Base-by-base conservation (phyloP, 2,329 filamentous ascomycete genomes). In the Hypoxylon sp. region DNA sequence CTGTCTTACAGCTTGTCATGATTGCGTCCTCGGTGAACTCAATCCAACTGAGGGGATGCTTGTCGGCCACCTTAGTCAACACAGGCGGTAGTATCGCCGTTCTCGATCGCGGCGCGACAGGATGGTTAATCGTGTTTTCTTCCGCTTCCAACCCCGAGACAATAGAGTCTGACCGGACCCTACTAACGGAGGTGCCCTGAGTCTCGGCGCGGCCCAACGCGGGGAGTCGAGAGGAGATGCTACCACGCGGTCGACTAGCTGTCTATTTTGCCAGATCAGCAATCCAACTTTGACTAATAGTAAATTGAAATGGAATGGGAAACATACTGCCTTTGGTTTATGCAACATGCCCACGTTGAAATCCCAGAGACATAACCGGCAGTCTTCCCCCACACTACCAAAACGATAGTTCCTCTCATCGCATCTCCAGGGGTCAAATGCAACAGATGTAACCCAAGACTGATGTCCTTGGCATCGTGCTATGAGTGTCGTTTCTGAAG, bases 341-440 rank as follows among this genome's bases (percentile, higher is more conserved):
- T 96, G 92, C 73, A 99, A 84, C 95, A 98, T 98, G 72, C 94
- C 94, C 43, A 97, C 93, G 70, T 91, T 97, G 77, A 99, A 99
- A 81, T 99, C 96, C 96, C 96, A 99, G 11, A 99, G 83, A 63
- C 97, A 88, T 16, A 99, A 82, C 61, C 94, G 87, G 73, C 94
- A 93, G 77, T 99, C 96, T 76, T 98, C 95, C 12, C 95, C 96
- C 0, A 99, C 95, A 74, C 93, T 97, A 29, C 96, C 96, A 74
- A 99, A 97, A 1, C 96, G 88, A 79, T 99, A 99, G 73, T 93
- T 98, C 72, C 91, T 89, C 76, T 97, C 93, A 75, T 99, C 96
- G 75, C 96, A 99, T 68, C 94, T 88, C 96, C 96, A 99, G 0
- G 94, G 94, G 77, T 99, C 96, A 77, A 98, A 99, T 2, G 93